A percentile compares a stretch with the other conserved stretches of the same genome.
phyloP scores from a whole-genome alignment of 2,329 filamentous ascomycete genomes.

The Aspergillus felis region DNA sequence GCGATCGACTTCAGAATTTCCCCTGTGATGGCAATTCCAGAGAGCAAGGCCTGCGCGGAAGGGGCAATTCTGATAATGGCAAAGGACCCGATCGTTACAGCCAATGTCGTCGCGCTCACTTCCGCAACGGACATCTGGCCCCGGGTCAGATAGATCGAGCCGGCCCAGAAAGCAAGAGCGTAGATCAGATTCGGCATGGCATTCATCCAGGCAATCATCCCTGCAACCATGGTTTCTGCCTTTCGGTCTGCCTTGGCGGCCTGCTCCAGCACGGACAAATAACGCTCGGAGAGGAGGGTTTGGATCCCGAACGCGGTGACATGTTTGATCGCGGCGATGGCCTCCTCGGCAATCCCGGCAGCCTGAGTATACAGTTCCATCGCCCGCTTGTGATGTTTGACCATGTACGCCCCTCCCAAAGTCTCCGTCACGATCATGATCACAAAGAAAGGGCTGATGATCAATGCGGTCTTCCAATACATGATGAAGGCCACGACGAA shows the following conservation, averaged over 20 bases:
- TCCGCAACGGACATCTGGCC: slow-evolving; percentile 1
- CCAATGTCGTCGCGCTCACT: no score
- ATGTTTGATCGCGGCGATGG: slow-evolving; percentile 45
- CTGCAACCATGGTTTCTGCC: no score
- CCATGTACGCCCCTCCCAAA: no score
- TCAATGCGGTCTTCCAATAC: slow-evolving; percentile 80
- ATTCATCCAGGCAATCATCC: neutral
- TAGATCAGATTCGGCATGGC: neutral
- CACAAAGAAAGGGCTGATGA: slow-evolving; percentile 67
- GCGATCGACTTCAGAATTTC: no score
- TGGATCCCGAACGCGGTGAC: slow-evolving; percentile 44
- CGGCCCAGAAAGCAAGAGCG: neutral
- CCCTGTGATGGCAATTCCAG: no score
- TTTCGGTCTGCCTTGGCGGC: no score
- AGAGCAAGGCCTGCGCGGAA: no score
- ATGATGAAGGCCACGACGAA: slow-evolving; percentile 78
- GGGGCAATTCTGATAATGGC: no score
- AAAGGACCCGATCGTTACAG: no score
- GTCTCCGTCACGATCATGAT: slow-evolving; percentile 60
- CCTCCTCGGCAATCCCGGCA: slow-evolving; percentile 47
- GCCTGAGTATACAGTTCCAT: slow-evolving; percentile 18
- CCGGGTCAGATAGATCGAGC: slow-evolving; percentile 3
- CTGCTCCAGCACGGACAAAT: no score
- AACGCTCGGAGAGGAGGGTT: no score
- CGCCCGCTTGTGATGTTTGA: neutral